Evolutionary conservation across 257 asterid species (phyloP), one percentile per base, ranked within the genome.

Genomic region (Gentiana macrophylla): DNA sequence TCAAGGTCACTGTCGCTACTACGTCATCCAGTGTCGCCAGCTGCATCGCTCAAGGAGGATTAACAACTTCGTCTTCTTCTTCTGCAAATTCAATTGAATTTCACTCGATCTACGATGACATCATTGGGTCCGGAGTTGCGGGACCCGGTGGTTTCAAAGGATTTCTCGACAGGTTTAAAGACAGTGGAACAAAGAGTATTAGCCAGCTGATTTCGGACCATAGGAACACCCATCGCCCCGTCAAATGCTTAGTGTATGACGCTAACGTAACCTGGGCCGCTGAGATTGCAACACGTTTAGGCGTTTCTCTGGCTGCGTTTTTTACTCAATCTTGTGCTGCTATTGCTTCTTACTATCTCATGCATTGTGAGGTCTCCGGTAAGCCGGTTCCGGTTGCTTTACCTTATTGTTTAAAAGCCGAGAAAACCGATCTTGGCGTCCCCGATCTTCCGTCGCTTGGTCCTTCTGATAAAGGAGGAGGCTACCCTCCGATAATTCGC

Each of bases 281-380:
- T 13, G 57, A 47, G 10, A 74, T 72, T 33, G 81, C 79, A 24
- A 35, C 61, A 50, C 58, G 71, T 63, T 35, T 73, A 32, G 70
- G 57, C 41, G 67, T 82, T 59, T 50, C 70, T 52, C 49, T 61
- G 44, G 81, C 79, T 41, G 80, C 84, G 38, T 77, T 79, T 65
- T 71, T 82, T 51, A 82, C 86, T 9, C 91, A 82, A 44, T 75
- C 91, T 4, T 79, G 87, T 67, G 84, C 83, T 58, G 79, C 77
- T 53, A 54, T 80, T 52, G 70, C 79, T 52, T 67, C 70, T 49
- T 71, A 73, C 65, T 75, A 83, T 11, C 84, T 80, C 0, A 70
- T 74, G 84, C 68, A 82, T 32, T 77, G 83, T 5, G 80, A 82
- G 24, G 53, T 72, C 52, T 64, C 58, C 2, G 79, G 74, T 53